Conservation (phyloP, 495 filamentous ascomycete species). For the Hypomontagnella monticulosa region DNA sequence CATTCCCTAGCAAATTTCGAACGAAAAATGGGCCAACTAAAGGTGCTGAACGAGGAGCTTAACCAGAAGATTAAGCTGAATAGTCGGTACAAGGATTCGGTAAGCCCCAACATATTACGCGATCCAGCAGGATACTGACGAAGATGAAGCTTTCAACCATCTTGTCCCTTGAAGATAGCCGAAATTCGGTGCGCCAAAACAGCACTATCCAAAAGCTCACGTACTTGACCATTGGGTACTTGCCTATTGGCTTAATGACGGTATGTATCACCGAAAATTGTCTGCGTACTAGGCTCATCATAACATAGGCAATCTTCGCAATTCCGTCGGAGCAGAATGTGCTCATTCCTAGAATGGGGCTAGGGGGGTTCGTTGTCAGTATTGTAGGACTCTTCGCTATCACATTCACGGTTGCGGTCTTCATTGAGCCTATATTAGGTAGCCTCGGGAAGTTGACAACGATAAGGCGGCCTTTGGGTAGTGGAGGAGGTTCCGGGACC, state of each 20-base stretch:
- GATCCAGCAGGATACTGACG: background rate
- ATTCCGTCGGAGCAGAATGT: constrained; percentile 24
- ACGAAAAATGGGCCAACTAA: constrained; percentile 24
- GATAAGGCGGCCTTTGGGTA: background rate
- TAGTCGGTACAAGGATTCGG: constrained; percentile 30
- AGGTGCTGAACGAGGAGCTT: constrained; percentile 18
- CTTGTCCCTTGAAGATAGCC: constrained; percentile 22
- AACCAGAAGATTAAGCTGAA: constrained; percentile 30
- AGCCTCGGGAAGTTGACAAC: background rate
- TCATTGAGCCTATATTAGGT: background rate
- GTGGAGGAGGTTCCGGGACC: background rate
- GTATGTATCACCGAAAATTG: background rate
- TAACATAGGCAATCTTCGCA: constrained; percentile 7
- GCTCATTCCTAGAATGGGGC: constrained; percentile 16
- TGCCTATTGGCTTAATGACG: constrained; percentile 36
- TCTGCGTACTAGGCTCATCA: background rate
- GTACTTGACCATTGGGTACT: constrained; percentile 41
- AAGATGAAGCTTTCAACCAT: constrained; percentile 20
- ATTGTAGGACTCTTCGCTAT: background rate
- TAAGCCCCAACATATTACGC: constrained; percentile 7
- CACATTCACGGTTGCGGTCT: constrained; percentile 12
- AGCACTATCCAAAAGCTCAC: constrained; percentile 40
- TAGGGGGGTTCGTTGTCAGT: constrained; percentile 3
- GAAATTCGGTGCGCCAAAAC: constrained; percentile 35
- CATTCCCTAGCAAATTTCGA: constrained; percentile 35